A percentile compares a stretch with the other conserved stretches of the same genome.
phyloP scores from a whole-genome alignment of 2,329 filamentous ascomycete genomes.

The Alternaria solani region DNA sequence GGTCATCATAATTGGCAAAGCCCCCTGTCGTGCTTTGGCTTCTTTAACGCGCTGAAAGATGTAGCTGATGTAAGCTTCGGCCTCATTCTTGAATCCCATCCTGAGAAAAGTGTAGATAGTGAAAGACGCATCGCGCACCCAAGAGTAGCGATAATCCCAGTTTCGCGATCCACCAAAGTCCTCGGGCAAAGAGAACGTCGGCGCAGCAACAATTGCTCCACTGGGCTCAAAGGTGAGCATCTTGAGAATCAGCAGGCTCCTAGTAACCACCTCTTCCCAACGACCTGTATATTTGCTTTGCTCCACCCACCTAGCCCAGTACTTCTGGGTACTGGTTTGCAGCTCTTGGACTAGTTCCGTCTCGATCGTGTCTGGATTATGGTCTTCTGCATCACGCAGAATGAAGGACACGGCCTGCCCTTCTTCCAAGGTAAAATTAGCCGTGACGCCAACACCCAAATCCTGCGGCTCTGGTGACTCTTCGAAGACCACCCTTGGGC shows the following conservation, averaged over 20 bases:
- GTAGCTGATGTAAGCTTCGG: constrained; percentile 80
- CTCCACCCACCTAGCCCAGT: constrained; percentile 77
- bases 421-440: constrained; percentile 67
- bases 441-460: constrained; percentile 69
- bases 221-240: constrained; percentile 81
- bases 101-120: constrained; percentile 79
- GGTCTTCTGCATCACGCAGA: constrained; percentile 65
- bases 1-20: constrained; percentile 78
- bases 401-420: constrained; percentile 75
- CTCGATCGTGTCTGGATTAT: constrained; percentile 67
- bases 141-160: constrained; percentile 78
- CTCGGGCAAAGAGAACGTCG: constrained; percentile 80
- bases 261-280: constrained; percentile 74
- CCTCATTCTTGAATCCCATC: constrained; percentile 77
- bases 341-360: constrained; percentile 66
- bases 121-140: constrained; percentile 80
- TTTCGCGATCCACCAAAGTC: constrained; percentile 59
- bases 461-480: constrained; percentile 62
- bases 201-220: constrained; percentile 77
- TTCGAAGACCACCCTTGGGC: constrained; percentile 64
- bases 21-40: constrained; percentile 66
- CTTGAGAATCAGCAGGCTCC: constrained; percentile 78
- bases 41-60: constrained; percentile 75
- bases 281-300: constrained; percentile 75
- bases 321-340: constrained; percentile 74